Conservation (phyloP, 106 monocot species). For the Allium cepa region DNA sequence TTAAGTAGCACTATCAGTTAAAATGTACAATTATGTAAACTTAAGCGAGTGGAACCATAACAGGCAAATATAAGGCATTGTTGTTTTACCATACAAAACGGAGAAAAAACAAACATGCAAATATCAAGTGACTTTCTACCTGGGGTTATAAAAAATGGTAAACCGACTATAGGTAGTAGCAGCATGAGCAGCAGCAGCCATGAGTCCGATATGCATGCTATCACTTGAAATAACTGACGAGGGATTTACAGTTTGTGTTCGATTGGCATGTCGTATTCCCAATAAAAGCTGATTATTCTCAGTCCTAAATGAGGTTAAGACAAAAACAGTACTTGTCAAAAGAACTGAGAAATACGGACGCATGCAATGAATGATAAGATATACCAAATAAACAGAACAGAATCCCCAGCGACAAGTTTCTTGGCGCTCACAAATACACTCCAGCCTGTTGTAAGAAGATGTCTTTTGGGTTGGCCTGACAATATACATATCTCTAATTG, state of each 20-base stretch:
- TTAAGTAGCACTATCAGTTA: too few relatives aligned
- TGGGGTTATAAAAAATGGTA: slow-evolving; percentile 94
- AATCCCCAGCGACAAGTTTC: slow-evolving; percentile 95
- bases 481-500: background rate
- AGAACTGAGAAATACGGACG: background rate
- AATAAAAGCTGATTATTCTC: slow-evolving; percentile 93
- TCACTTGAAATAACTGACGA: slow-evolving; percentile 98
- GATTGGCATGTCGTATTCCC: slow-evolving; percentile 83
- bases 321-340: background rate
- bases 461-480: slow-evolving; percentile 94
- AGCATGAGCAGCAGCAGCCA: slow-evolving; percentile 99
- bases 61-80: too few relatives aligned
- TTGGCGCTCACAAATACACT: slow-evolving; percentile 97
- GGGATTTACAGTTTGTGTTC: slow-evolving; percentile 75
- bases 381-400: slow-evolving; percentile 94
- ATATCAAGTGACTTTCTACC: slow-evolving; percentile 32
- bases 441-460: slow-evolving; percentile 99
- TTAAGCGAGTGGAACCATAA: too few relatives aligned
- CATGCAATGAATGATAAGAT: background rate
- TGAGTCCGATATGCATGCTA: slow-evolving; percentile 98
- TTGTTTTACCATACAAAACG: too few relatives aligned
- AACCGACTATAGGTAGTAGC: slow-evolving; percentile 88
- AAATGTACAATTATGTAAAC: too few relatives aligned
- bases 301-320: slow-evolving; percentile 41
- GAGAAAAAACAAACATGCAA: too few relatives aligned